Evolutionary conservation across 305 asterid genomes (phyloP), one percentile per base, ranked within the genome.

Genomic region (Fraxinus dipetala): DNA sequence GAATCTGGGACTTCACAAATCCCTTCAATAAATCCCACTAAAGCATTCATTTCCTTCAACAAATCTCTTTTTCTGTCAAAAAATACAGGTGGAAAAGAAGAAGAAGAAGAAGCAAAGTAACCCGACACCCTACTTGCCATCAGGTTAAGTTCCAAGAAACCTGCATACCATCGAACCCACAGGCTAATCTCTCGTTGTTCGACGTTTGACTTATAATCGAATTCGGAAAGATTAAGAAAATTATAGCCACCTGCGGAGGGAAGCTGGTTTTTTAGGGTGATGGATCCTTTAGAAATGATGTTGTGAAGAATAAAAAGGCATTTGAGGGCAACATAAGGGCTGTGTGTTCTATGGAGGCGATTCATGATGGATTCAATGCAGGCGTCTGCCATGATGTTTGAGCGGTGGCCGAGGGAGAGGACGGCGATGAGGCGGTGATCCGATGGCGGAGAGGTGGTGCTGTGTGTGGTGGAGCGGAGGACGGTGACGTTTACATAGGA

Each of bases 151-250:
- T 88, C 89, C 31, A 88, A 74, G 10, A 86, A 79, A 13, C 78
- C 20, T 43, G 87, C 88, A 36, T 88, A 88, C 91, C 91, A 88
- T n/a, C 82, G 79, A 24, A 88, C 87, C 88, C 88, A 88, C 22
- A 28, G 22, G 2, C 87, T 83, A 0, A 88, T 54, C 34, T 86
- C 87, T 61, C 82, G 76, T 0, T 72, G 56, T 43, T 79, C 86
- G 11, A 59, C 31, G 30, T 51, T 26, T 0, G 56, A 36, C 4
- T 78, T 74, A 6, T 78, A 75, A 45, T 63, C 22, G 26, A 86
- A 85, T 5, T 61, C 70, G 0, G 85, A 35, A 30, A 88, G 85
- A 24, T 84, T 84, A 11, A 86, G 78, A 51, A 85, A 78, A 18
- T 84, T 86, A 2, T 56, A 80, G 18, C 86, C 87, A 3, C 86